Evolutionary conservation across 2,329 filamentous ascomycete genomes (phyloP).

Genomic region (Paradendryphiella salina): DNA sequence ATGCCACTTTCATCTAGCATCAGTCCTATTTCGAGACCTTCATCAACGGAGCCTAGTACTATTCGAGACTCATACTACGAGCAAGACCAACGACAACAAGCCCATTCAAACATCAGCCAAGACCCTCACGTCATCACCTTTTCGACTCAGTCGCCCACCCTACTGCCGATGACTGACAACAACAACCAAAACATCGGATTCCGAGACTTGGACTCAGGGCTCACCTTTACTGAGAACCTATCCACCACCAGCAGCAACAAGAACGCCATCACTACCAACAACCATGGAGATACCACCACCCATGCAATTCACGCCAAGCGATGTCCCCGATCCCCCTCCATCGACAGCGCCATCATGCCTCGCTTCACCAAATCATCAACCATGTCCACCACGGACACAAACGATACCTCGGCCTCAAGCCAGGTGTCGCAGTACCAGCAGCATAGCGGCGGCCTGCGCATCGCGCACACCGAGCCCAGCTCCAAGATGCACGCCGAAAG

Average conservation of each 20-base stretch:
- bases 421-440: slow-evolving; percentile 12
- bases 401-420: slow-evolving; percentile 19
- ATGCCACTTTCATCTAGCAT: slow-evolving; percentile 2
- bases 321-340: slow-evolving; percentile 37
- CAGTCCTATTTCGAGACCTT: slow-evolving; percentile 3
- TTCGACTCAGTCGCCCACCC: slow-evolving; percentile 7
- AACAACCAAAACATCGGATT: slow-evolving; percentile 23
- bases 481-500: slow-evolving; percentile 13
- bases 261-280: neutral
- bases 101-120: slow-evolving; percentile 2
- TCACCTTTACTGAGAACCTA: neutral
- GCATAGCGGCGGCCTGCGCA: slow-evolving; percentile 24
- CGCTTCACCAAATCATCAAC: slow-evolving; percentile 36
- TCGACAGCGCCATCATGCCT: slow-evolving; percentile 21
- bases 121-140: slow-evolving; percentile 9
- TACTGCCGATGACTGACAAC: slow-evolving; percentile 38
- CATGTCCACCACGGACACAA: slow-evolving; percentile 27
- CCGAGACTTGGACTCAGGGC: neutral
- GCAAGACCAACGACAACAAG: slow-evolving; percentile 1
- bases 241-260: neutral
- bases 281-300: slow-evolving; percentile 26
- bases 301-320: slow-evolving; percentile 20
- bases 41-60: neutral
- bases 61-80: neutral
- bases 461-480: slow-evolving; percentile 32